Percentiles rank a stretch among this genome's conserved stretches.
Evolutionary conservation across 805 yeast genomes (phyloP).

Genomic region (Debaryomyces maramus): DNA sequence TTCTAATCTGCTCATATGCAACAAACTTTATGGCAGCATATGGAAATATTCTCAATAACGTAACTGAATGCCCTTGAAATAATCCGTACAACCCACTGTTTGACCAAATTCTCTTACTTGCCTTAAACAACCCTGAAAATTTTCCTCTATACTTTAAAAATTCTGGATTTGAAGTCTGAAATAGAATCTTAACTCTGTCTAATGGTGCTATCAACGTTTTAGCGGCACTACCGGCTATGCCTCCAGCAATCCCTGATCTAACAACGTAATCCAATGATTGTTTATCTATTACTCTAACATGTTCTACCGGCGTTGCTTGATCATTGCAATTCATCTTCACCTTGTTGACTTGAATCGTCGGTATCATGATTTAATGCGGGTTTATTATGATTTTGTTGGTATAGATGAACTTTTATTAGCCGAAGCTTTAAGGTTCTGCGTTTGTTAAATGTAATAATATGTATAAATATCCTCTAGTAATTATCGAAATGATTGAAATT

Average conservation of each 20-base stretch:
- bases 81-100: constrained; percentile 78
- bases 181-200: constrained; percentile 90
- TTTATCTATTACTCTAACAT: constrained; percentile 52
- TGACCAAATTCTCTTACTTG: constrained; percentile 63
- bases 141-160: constrained; percentile 80
- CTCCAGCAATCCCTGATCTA: constrained; percentile 90
- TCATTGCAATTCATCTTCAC: constrained; percentile 20
- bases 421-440: too few relatives aligned
- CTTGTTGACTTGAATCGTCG: neutral
- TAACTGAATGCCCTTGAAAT: constrained; percentile 95
- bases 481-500: too few relatives aligned
- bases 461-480: too few relatives aligned
- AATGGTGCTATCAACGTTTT: constrained; percentile 93
- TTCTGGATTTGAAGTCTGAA: constrained; percentile 93
- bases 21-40: constrained; percentile 97
- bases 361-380: too few relatives aligned
- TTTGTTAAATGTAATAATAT: too few relatives aligned
- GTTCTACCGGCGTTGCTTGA: constrained; percentile 29
- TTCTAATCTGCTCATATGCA: constrained; percentile 89
- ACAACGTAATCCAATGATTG: constrained; percentile 75
- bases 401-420: too few relatives aligned
- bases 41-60: constrained; percentile 87
- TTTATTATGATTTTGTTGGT: too few relatives aligned
- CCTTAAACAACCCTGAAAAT: constrained; percentile 69
- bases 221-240: constrained; percentile 94